phyloP scores from a whole-genome alignment of 768 basidiomycete genomes.

The Kwoniella mangroviensis region DNA sequence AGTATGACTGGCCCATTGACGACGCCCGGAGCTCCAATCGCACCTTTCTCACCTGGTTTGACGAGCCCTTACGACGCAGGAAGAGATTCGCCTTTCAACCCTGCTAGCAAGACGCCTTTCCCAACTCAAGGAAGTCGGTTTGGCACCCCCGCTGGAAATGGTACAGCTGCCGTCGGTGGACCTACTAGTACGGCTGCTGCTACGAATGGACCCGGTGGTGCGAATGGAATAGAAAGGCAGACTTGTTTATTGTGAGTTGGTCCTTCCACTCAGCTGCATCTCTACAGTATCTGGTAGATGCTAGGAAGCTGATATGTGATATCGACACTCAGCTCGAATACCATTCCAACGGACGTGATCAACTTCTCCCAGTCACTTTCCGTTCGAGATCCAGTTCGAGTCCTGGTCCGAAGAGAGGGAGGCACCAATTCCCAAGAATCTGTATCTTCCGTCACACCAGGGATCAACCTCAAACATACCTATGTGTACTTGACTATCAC shows the following conservation, averaged over 20 bases:
- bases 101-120: conserved; percentile 56
- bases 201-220: conserved; percentile 57
- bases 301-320: conserved; percentile 70
- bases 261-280: neutral
- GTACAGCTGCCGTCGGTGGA: conserved; percentile 9
- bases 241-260: conserved; percentile 56
- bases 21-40: conserved; percentile 54
- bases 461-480: conserved; percentile 75
- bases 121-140: conserved; percentile 44
- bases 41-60: conserved; percentile 42
- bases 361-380: conserved; percentile 92
- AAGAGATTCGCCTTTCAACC: conserved; percentile 57
- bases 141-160: conserved; percentile 30
- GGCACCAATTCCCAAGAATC: conserved; percentile 54
- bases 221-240: conserved; percentile 45
- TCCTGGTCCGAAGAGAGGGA: conserved; percentile 80
- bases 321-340: conserved; percentile 81
- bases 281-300: neutral
- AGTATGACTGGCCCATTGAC: conserved; percentile 60
- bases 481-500: conserved; percentile 96
- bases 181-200: conserved; percentile 48
- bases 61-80: conserved; percentile 55
- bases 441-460: conserved; percentile 49
- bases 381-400: conserved; percentile 92
- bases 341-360: conserved; percentile 86